A percentile compares a stretch with the other conserved stretches of the same genome.
These are phyloP conservation scores for Mariannaea sp. DNA, from an alignment of 2,329 filamentous ascomycete species.

Conservation along the genomic window DNA sequence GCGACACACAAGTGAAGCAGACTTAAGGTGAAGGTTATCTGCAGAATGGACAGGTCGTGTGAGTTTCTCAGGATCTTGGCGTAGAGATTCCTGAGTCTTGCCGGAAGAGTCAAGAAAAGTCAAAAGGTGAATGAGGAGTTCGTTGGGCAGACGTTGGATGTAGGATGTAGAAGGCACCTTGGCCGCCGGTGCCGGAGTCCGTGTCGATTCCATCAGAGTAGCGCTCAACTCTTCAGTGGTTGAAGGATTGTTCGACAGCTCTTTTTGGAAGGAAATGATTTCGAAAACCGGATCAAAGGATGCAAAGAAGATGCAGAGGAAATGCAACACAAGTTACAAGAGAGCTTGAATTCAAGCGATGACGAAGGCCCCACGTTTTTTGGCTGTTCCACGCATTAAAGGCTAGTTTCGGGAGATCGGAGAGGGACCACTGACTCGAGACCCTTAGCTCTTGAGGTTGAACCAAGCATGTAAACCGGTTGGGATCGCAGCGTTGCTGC, in stretches of 20 bases:
- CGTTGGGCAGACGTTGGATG: conserved; percentile 57
- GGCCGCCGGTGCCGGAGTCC: neutral
- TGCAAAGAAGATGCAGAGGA: conserved; percentile 5
- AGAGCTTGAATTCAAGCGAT: too few relatives aligned
- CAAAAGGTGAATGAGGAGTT: conserved; percentile 64
- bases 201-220: neutral
- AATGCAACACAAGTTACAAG: too few relatives aligned
- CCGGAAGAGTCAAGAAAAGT: conserved; percentile 55
- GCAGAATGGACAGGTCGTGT: conserved; percentile 28
- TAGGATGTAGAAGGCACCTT: conserved; percentile 20
- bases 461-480: conserved; percentile 11
- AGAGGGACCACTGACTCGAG: conserved; percentile 14
- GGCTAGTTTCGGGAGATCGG: conserved; percentile 19
- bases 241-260: conserved; percentile 7
- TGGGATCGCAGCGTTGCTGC: neutral
- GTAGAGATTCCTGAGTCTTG: conserved; percentile 54
- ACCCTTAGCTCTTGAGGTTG: conserved; percentile 11
- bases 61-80: conserved; percentile 52
- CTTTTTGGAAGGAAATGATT: neutral
- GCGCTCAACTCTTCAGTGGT: neutral
- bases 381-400: conserved; percentile 11
- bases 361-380: conserved; percentile 19
- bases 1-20: conserved; percentile 57
- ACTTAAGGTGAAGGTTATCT: conserved; percentile 55
- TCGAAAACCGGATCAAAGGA: conserved; percentile 16